These are phyloP conservation scores for Magnaporthiopsis rhizophila DNA, from an alignment of 2,329 filamentous ascomycete genomes.

Conservation along the genomic window DNA sequence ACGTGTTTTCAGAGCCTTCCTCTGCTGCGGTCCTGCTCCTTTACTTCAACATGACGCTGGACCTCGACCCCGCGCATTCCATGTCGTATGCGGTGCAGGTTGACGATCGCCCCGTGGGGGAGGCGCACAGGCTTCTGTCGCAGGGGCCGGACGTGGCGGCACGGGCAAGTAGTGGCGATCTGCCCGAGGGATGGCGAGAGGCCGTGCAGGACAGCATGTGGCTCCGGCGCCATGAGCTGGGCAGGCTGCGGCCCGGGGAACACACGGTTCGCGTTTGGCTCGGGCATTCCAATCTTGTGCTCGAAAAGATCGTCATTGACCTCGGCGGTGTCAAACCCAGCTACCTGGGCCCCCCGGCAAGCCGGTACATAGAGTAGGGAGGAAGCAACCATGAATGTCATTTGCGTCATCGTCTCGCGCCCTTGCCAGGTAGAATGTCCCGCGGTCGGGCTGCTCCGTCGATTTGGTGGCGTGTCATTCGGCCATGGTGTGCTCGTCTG, in stretches of 20 bases:
- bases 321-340: conserved; percentile 25
- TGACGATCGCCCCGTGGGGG: conserved; percentile 15
- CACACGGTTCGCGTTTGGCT: conserved; percentile 20
- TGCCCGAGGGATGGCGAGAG: conserved; percentile 10
- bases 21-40: conserved; percentile 24
- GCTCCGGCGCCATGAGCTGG: conserved; percentile 9
- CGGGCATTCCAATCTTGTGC: conserved; percentile 20
- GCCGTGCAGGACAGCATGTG: conserved; percentile 15
- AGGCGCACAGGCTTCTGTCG: not conserved
- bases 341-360: conserved; percentile 25
- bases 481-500: not conserved
- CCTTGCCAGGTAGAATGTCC: too few relatives aligned
- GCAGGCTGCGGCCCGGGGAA: conserved; percentile 7
- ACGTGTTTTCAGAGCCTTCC: conserved; percentile 1
- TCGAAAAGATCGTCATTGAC: conserved; percentile 28
- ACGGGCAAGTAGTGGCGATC: conserved; percentile 4
- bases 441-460: not conserved
- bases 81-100: conserved; percentile 37
- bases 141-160: conserved; percentile 17
- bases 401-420: not conserved
- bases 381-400: not conserved
- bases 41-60: conserved; percentile 27
- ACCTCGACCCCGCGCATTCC: conserved; percentile 24
- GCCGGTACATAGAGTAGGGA: conserved; percentile 4
- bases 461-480: not conserved